A percentile compares a stretch with the other conserved stretches of the same genome.
Conservation (phyloP, 768 basidiomycete species). For the Trametes coccinea region DNA sequence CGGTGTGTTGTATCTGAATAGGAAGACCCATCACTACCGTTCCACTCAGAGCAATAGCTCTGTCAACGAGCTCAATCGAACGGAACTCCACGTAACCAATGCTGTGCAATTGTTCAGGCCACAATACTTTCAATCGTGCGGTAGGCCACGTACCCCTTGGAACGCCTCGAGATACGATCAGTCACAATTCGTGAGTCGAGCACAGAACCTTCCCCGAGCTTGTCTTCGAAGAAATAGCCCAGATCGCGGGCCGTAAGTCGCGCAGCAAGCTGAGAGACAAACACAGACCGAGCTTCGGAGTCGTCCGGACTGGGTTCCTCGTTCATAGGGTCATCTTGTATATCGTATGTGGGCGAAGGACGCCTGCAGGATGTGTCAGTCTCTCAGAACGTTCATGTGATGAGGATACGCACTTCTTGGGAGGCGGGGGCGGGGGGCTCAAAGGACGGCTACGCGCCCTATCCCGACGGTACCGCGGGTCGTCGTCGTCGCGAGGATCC, state of each 20-base stretch:
- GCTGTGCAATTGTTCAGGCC: slow-evolving; percentile 41
- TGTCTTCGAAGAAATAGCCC: slow-evolving; percentile 98
- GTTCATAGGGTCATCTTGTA: slow-evolving; percentile 61
- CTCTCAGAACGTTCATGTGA: slow-evolving; percentile 37
- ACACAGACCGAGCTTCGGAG: slow-evolving; percentile 97
- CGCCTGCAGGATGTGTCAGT: slow-evolving; percentile 46
- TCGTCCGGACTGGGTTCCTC: slow-evolving; percentile 95
- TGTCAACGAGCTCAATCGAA: slow-evolving; percentile 86
- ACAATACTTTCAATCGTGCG: not conserved
- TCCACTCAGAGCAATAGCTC: slow-evolving; percentile 86
- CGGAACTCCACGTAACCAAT: slow-evolving; percentile 99
- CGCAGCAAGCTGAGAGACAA: slow-evolving; percentile 97
- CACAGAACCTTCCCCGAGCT: slow-evolving; percentile 89
- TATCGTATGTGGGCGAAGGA: slow-evolving; percentile 70
- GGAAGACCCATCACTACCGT: slow-evolving; percentile 98
- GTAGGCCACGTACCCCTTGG: slow-evolving; percentile 83
- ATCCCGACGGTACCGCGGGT: slow-evolving; percentile 46
- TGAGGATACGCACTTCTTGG: slow-evolving; percentile 32
- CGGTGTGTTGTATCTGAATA: slow-evolving; percentile 94
- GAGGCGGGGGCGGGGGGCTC: slow-evolving; percentile 29
- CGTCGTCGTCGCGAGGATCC: slow-evolving; percentile 66
- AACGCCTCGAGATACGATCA: slow-evolving; percentile 89
- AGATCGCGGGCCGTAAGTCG: slow-evolving; percentile 95
- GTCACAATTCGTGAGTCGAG: slow-evolving; percentile 97
- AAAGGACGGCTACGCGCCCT: slow-evolving; percentile 43